A percentile compares a stretch with the other conserved stretches of the same genome.
phyloP scores from a whole-genome alignment of 2,329 filamentous ascomycete species.

The Samsoniella hepiali region DNA sequence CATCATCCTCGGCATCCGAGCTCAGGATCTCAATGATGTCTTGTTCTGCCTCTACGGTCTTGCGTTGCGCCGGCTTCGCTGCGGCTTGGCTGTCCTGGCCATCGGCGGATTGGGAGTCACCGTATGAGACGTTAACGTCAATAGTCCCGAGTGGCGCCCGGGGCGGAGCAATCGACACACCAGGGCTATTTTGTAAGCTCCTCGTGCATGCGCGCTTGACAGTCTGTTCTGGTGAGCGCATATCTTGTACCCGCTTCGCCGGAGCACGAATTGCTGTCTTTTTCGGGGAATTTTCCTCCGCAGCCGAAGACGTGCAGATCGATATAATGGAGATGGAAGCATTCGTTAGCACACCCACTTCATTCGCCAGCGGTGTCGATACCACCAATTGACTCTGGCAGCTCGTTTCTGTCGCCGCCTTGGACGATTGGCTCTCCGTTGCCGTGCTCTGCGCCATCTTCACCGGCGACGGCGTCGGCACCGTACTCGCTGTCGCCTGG shows the following conservation, averaged over 20 bases:
- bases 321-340: conserved; percentile 1
- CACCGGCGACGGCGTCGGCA: conserved; percentile 34
- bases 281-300: not conserved
- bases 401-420: not conserved
- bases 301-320: not conserved
- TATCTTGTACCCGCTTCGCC: not conserved
- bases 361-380: not conserved
- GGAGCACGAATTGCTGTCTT: not conserved
- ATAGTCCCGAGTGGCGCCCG: not conserved
- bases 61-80: not conserved
- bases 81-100: not conserved
- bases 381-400: not conserved
- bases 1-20: conserved; percentile 7
- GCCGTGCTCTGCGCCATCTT: conserved; percentile 25
- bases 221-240: not conserved
- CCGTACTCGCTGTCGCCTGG: conserved; percentile 42
- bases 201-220: not conserved
- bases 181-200: not conserved
- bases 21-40: conserved; percentile 7
- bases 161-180: not conserved
- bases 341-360: not conserved
- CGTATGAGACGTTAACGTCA: conserved; percentile 2
- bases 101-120: not conserved
- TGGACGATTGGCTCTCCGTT: not conserved
- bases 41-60: not conserved